Evolutionary conservation across 805 yeast species (phyloP).

Genomic region (Cephaloascus fragrans): DNA sequence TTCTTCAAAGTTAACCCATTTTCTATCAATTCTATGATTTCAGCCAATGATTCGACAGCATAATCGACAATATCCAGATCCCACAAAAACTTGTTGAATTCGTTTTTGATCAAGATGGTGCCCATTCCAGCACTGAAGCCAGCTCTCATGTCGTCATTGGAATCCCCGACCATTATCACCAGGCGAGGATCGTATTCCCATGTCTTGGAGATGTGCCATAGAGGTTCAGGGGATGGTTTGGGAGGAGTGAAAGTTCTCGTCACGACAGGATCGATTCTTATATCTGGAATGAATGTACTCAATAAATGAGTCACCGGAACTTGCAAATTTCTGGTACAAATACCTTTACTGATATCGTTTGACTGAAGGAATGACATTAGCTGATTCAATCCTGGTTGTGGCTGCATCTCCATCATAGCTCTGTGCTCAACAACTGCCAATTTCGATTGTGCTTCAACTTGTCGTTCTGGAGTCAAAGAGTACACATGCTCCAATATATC

Average conservation of each 20-base stretch:
- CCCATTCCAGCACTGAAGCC: conserved; percentile 56
- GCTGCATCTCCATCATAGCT: conserved; percentile 52
- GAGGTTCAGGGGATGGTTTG: conserved; percentile 59
- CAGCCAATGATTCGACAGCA: conserved; percentile 17
- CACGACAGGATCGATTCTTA: conserved; percentile 31
- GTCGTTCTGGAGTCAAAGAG: conserved; percentile 26
- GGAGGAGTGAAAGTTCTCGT: conserved; percentile 62
- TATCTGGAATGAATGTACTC: conserved; percentile 27
- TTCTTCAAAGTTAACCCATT: conserved; percentile 18
- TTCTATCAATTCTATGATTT: conserved; percentile 23
- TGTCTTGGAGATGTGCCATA: conserved; percentile 39
- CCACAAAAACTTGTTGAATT: conserved; percentile 36
- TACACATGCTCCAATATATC: conserved; percentile 49
- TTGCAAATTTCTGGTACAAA: conserved; percentile 50
- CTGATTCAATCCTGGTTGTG: conserved; percentile 17
- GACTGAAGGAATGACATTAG: conserved; percentile 8
- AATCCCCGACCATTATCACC: conserved; percentile 66
- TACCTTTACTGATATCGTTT: conserved; percentile 33
- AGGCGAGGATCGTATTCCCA: conserved; percentile 39
- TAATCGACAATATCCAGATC: conserved; percentile 23
- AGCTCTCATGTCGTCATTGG: conserved; percentile 57
- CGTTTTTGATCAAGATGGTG: conserved; percentile 43
- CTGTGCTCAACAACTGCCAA: conserved; percentile 45
- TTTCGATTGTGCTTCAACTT: conserved; percentile 31
- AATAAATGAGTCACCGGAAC: conserved; percentile 46